Base-by-base conservation (phyloP, 495 filamentous ascomycete genomes). In the Bacidia gigantensis region DNA sequence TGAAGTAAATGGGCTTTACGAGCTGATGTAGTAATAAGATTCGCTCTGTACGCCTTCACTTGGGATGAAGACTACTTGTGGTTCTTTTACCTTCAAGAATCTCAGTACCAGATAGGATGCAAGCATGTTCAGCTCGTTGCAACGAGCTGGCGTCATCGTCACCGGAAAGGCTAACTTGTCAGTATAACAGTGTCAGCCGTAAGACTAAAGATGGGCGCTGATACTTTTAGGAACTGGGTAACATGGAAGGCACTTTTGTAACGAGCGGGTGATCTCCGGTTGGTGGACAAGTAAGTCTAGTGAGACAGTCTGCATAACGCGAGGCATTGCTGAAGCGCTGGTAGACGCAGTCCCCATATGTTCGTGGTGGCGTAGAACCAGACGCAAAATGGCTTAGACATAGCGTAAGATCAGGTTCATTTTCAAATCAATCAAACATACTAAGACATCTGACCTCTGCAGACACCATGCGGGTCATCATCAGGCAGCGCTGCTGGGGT, bases 1-100 rank as follows among this genome's bases (percentile, higher is more conserved):
- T 35, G 29, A 5, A 35, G 29, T 7, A 35, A 14, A 5, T 14
- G 14, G 5, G 29, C 29, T 14, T 35, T 14, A 35, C n/a, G 29
- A 35, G 29, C 29, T 35, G 14, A 35, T 35, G 29, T 14, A 35
- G 29, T 35, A 14, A 35, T 25, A 55, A 47, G 59, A 72, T 58
- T 62, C 62, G 58, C 56, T 67, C 56, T 62, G 65, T 5, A 73
- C 67, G 3, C 62, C 59, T 0, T 51, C 59, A 12, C 54, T 72
- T 0, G 68, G 69, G 3, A 67, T 79, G 61, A 62, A 67, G 24
- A 79, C 70, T 10, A 78, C 72, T 14, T 69, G 67, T 17, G 76
- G 74, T 0, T 64, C 58, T 17, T 57, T 60, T 40, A 58, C 66
- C 3, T 57, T 69, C 1, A 9, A n/a, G 0, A 26, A 44, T n/a